Conservation (phyloP, 169 alveolate genomes). For the Theileria luwenshuni region DNA sequence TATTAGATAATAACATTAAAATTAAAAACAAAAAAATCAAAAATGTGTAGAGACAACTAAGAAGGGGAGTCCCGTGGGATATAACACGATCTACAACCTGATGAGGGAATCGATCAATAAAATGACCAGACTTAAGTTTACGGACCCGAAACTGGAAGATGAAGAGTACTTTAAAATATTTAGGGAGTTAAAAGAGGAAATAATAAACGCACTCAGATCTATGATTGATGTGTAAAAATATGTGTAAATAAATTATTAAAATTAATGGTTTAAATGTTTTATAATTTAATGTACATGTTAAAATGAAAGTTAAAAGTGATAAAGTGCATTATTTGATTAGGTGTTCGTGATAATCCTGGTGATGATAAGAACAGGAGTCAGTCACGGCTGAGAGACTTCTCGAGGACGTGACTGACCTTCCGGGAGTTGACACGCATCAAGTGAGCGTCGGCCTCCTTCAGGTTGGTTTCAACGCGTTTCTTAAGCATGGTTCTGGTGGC, state of each 20-base stretch:
- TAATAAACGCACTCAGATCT: slow-evolving; percentile 49
- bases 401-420: slow-evolving; percentile 52
- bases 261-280: too few relatives aligned
- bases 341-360: too few relatives aligned
- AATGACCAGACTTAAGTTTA: slow-evolving; percentile 90
- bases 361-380: too few relatives aligned
- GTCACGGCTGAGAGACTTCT: too few relatives aligned
- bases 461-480: slow-evolving; percentile 50
- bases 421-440: slow-evolving; percentile 45
- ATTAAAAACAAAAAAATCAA: too few relatives aligned
- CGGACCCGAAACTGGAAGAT: slow-evolving; percentile 50
- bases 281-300: too few relatives aligned
- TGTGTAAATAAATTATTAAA: too few relatives aligned
- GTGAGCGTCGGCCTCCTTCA: slow-evolving; percentile 63
- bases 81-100: slow-evolving; percentile 91
- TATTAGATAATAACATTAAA: too few relatives aligned
- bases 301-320: too few relatives aligned
- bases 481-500: slow-evolving; percentile 29
- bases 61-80: slow-evolving; percentile 86
- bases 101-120: slow-evolving; percentile 87
- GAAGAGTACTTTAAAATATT: slow-evolving; percentile 43
- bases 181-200: slow-evolving; percentile 53
- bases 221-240: slow-evolving; percentile 42
- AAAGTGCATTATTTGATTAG: too few relatives aligned
- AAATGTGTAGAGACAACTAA: slow-evolving; percentile 77